phyloP scores from a whole-genome alignment of 2,329 filamentous ascomycete genomes.

The Dryadomyces quercus-mongolicae region DNA sequence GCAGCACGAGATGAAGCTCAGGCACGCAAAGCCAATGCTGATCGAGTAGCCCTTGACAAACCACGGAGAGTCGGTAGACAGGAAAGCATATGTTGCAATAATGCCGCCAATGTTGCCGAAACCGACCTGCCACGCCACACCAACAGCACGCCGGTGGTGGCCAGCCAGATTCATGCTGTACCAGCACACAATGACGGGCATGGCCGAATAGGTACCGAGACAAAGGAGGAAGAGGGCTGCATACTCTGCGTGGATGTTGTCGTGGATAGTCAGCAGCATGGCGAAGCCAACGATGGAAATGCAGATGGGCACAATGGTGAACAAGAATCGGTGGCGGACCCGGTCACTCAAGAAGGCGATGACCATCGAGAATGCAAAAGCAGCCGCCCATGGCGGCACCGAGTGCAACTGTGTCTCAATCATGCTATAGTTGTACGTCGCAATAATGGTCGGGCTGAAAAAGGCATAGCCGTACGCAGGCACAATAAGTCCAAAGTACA shows the following conservation, averaged over 20 bases:
- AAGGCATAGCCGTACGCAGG: constrained; percentile 70
- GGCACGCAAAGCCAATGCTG: constrained; percentile 57
- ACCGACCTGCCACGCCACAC: constrained; percentile 64
- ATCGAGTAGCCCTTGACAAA: constrained; percentile 69
- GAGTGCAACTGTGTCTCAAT: constrained; percentile 47
- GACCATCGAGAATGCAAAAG: constrained; percentile 69
- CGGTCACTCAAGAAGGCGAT: constrained; percentile 63
- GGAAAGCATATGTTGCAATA: constrained; percentile 60
- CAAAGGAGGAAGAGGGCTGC: constrained; percentile 72
- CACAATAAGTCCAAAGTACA: constrained; percentile 73
- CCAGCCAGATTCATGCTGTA: constrained; percentile 70
- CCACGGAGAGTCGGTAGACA: constrained; percentile 51
- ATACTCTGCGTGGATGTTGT: constrained; percentile 58
- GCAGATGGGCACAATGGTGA: constrained; percentile 55
- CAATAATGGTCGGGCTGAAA: constrained; percentile 62
- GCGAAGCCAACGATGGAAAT: constrained; percentile 63
- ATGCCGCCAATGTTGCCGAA: constrained; percentile 75
- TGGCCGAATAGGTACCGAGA: constrained; percentile 71
- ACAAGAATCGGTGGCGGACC: constrained; percentile 60
- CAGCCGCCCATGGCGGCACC: constrained; percentile 49
- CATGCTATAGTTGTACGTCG: constrained; percentile 48
- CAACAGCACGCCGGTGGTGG: constrained; percentile 58
- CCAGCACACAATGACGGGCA: constrained; percentile 80
- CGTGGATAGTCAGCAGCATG: constrained; percentile 60
- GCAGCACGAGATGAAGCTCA: constrained; percentile 51